Evolutionary conservation across 805 yeast genomes (phyloP).

Genomic region (Wilhelminamyces savonicus): DNA sequence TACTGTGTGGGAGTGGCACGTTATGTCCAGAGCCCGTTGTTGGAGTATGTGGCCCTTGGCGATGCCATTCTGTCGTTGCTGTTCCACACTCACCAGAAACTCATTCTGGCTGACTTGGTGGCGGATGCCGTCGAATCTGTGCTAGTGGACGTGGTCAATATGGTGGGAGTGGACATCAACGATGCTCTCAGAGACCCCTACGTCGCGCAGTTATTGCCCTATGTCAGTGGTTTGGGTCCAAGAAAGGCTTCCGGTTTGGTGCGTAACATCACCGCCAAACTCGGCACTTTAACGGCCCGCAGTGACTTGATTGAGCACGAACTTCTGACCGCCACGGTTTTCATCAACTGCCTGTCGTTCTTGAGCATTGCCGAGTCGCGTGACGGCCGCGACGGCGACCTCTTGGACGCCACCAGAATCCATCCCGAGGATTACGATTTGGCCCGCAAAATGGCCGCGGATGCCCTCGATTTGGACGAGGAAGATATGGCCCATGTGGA

Average conservation of each 20-base stretch:
- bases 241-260: constrained; percentile 86
- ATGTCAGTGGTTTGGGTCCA: constrained; percentile 89
- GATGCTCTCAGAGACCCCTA: constrained; percentile 77
- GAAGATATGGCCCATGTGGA: constrained; percentile 81
- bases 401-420: constrained; percentile 89
- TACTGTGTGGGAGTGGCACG: constrained; percentile 89
- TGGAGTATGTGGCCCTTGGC: constrained; percentile 79
- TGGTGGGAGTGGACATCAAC: constrained; percentile 91
- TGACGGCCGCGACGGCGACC: constrained; percentile 54
- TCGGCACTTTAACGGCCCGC: constrained; percentile 57
- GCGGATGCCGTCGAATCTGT: constrained; percentile 67
- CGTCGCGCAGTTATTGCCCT: constrained; percentile 65
- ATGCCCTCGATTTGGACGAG: constrained; percentile 92
- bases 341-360: constrained; percentile 90
- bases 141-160: constrained; percentile 82
- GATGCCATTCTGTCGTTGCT: constrained; percentile 65
- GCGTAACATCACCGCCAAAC: constrained; percentile 63
- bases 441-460: constrained; percentile 97
- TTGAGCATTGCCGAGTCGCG: constrained; percentile 59
- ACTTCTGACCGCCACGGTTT: constrained; percentile 71
- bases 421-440: constrained; percentile 97
- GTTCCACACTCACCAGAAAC: constrained; percentile 67
- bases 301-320: constrained; percentile 80
- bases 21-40: constrained; percentile 85
- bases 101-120: constrained; percentile 60